Percentiles rank a stretch among this genome's conserved stretches.
phyloP scores from a whole-genome alignment of 495 filamentous ascomycete species.

The Cryomyces antarcticus region DNA sequence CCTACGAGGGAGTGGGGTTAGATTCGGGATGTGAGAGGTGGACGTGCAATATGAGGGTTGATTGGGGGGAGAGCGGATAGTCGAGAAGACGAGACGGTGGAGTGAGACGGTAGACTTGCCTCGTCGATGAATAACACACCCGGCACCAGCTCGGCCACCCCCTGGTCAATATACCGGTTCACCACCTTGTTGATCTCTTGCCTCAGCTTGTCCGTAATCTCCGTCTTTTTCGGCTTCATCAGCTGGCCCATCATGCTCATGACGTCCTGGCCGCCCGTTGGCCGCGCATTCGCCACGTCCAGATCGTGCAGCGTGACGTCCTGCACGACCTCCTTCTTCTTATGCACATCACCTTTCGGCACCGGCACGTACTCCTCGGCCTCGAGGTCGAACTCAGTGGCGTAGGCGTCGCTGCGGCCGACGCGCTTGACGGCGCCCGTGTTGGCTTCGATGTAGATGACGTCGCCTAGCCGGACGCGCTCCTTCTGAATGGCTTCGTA shows the following conservation, averaged over 20 bases:
- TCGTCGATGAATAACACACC: conserved; percentile 97
- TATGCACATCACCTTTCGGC: conserved; percentile 95
- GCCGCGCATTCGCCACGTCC: conserved; percentile 87
- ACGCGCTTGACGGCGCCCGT: conserved; percentile 94
- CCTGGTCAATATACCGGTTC: conserved; percentile 92
- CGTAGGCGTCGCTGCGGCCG: conserved; percentile 84
- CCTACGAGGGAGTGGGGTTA: conserved; percentile 25
- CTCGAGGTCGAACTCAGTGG: conserved; percentile 94
- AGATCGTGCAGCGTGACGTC: conserved; percentile 93
- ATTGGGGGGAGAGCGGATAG: not conserved
- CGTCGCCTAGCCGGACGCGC: conserved; percentile 82
- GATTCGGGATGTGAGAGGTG: not conserved
- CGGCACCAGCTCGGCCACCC: conserved; percentile 90
- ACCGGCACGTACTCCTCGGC: conserved; percentile 97
- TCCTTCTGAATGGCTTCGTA: conserved; percentile 99
- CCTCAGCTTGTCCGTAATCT: conserved; percentile 91
- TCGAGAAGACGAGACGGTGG: not conserved
- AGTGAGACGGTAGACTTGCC: conserved; percentile 29
- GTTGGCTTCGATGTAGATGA: conserved; percentile 97
- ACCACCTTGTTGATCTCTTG: conserved; percentile 97
- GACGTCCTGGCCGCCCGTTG: conserved; percentile 90
- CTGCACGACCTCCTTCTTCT: conserved; percentile 99
- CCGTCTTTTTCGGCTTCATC: conserved; percentile 97
- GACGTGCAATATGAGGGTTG: not conserved
- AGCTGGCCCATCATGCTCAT: conserved; percentile 99